Conservation (phyloP, 768 basidiomycete species). For the Goffeauzyma gilvescens region DNA sequence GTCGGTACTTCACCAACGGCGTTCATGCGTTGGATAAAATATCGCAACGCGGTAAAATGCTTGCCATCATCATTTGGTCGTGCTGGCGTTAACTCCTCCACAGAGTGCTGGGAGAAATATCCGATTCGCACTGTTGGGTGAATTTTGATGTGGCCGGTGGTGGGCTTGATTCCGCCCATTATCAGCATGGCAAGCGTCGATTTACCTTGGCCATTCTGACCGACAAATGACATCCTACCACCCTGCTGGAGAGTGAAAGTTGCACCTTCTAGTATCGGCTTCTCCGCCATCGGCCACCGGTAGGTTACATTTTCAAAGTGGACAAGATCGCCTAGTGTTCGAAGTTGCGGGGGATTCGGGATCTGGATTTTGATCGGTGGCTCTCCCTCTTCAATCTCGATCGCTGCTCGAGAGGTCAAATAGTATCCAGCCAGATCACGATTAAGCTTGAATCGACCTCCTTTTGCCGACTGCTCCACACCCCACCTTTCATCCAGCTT, state of each 20-base stretch:
- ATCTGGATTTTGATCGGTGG: conserved; percentile 31
- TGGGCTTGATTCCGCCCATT: conserved; percentile 33
- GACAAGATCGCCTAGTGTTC: conserved; percentile 30
- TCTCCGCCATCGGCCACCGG: conserved; percentile 26
- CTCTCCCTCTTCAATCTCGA: conserved; percentile 35
- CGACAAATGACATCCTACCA: conserved; percentile 36
- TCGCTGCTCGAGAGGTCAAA: conserved; percentile 32
- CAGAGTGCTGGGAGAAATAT: conserved; percentile 44
- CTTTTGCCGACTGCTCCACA: conserved; percentile 34
- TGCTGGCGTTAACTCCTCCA: conserved; percentile 38
- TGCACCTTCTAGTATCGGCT: conserved; percentile 28
- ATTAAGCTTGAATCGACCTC: conserved; percentile 43
- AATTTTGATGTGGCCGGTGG: conserved; percentile 37
- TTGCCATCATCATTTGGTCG: conserved; percentile 15
- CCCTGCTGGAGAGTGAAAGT: conserved; percentile 34
- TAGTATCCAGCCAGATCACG: conserved; percentile 39
- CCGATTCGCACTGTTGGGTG: conserved; percentile 43
- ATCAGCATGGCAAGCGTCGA: conserved; percentile 39
- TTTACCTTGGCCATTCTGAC: conserved; percentile 43
- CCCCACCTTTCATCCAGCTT: conserved; percentile 38
- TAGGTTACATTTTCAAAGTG: conserved; percentile 34
- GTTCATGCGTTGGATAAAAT: conserved; percentile 20
- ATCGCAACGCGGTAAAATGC: conserved; percentile 27
- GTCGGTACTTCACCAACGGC: conserved; percentile 15
- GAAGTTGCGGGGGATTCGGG: conserved; percentile 27